Base-by-base conservation (phyloP, 305 asterid genomes). In the Vinca major region DNA sequence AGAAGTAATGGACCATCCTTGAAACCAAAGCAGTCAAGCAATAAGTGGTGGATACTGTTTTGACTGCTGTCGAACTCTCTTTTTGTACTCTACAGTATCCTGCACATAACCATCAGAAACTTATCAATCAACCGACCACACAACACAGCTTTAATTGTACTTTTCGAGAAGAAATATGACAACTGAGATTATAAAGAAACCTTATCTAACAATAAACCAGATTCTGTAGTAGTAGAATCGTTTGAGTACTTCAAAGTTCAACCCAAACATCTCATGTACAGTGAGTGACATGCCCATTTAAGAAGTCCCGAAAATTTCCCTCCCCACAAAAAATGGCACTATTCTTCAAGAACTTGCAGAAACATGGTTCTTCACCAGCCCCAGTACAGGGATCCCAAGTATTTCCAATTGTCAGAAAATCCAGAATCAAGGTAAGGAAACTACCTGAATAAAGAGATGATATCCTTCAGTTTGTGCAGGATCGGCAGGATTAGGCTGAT, bases 381-480 rank as follows among this genome's bases (percentile, higher is more conserved):
- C 41, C 21, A 37, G 19, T 37, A 2, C 11, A 7, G 57, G 56
- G 50, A 21, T 43, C 33, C 58, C 4, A 4, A 26, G 9, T 9
- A 19, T 33, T 48, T 54, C 17, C 48, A 49, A 3, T 21, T 51
- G 12, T 33, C 39, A 33, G 64, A 39, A 55, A 43, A 40, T 63
- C 8, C 16, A 60, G 57, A 41, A 36, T 47, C 17, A 60, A 63
- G 74, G 43, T 62, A 43, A 57, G 58, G 21, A 62, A 51, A 49
- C 69, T 74, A 88, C 98, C 96, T 92, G 96, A 73, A 92, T 83
- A 73, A 88, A 93, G 53, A 93, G 86, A 68, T 93, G 98, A 80
- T 93, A 90, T 1, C 97, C 98, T 51, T 89, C 98, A 56, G 94
- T 88, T 75, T 93, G 97, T 3, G 98, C 98, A 68, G 98, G 98